These are phyloP conservation scores for Haemoproteus tartakovskyi DNA, from an alignment of 169 alveolate genomes.

Conservation along the genomic window DNA sequence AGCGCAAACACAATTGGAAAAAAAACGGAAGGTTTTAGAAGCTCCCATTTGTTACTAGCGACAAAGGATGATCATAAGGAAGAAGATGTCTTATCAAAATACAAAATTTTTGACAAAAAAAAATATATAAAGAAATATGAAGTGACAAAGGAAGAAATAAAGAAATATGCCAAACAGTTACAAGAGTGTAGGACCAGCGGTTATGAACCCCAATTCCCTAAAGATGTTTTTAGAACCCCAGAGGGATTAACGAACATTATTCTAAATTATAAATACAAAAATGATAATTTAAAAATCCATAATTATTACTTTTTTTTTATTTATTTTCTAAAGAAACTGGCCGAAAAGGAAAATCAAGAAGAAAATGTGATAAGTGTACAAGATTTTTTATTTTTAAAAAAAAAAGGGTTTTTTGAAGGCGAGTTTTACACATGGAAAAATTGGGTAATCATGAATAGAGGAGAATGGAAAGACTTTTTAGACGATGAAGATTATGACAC, in stretches of 20 bases:
- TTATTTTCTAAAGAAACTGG: slow-evolving; percentile 23
- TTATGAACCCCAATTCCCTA: slow-evolving; percentile 59
- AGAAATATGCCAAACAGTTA: slow-evolving; percentile 15
- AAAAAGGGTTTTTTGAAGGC: slow-evolving; percentile 75
- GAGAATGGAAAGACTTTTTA: slow-evolving; percentile 61
- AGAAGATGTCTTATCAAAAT: too few species aligned
- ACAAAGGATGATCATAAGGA: slow-evolving; percentile 13
- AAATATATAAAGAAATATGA: slow-evolving; percentile 33
- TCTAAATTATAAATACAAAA: slow-evolving; percentile 55
- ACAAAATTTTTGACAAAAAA: slow-evolving; percentile 20
- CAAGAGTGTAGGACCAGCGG: slow-evolving; percentile 28
- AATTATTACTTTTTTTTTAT: slow-evolving; percentile 56
- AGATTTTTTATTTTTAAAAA: slow-evolving; percentile 53
- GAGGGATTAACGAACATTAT: slow-evolving; percentile 57
- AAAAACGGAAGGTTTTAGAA: neutral
- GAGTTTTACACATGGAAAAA: slow-evolving; percentile 75
- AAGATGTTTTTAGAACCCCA: slow-evolving; percentile 61
- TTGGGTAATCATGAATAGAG: slow-evolving; percentile 75
- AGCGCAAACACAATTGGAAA: too few species aligned
- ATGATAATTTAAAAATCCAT: slow-evolving; percentile 55
- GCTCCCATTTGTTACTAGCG: neutral
- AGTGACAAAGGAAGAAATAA: slow-evolving; percentile 50
- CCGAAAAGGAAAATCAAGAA: slow-evolving; percentile 1
- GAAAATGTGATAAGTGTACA: slow-evolving; percentile 24
- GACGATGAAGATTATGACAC: neutral